Evolutionary conservation across 768 basidiomycete species (phyloP).

Genomic region (Termitomyces sp.): DNA sequence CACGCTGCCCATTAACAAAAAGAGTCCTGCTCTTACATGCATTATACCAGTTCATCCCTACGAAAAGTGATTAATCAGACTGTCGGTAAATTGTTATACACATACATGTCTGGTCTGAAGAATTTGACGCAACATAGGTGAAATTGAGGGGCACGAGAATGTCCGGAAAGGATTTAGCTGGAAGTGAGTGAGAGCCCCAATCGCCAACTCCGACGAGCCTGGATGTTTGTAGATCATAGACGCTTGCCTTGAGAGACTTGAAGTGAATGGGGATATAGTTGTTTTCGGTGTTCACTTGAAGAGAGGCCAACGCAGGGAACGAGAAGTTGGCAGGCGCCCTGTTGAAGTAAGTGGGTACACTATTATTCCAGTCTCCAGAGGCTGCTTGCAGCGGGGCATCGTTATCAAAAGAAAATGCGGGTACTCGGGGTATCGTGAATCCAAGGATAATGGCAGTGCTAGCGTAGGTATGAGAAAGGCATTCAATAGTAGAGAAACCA

Average conservation of each 20-base stretch:
- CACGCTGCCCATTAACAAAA: conserved; percentile 44
- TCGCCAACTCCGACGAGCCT: conserved; percentile 65
- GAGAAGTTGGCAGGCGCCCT: conserved; percentile 84
- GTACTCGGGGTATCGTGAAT: conserved; percentile 81
- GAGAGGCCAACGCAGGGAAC: conserved; percentile 70
- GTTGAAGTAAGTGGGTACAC: conserved; percentile 59
- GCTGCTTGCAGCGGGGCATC: conserved; percentile 53
- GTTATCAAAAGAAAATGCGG: conserved; percentile 58
- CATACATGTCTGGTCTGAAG: conserved; percentile 77
- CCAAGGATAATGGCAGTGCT: conserved; percentile 68
- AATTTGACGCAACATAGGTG: conserved; percentile 74
- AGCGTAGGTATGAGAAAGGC: conserved; percentile 1
- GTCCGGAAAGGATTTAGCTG: conserved; percentile 59
- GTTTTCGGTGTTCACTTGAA: conserved; percentile 69
- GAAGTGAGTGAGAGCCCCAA: conserved; percentile 50
- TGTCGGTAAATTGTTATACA: neutral
- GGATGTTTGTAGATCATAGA: conserved; percentile 66
- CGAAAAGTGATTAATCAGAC: neutral
- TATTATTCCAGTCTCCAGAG: conserved; percentile 48
- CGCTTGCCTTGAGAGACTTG: conserved; percentile 54
- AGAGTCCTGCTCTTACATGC: conserved; percentile 61
- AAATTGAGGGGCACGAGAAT: conserved; percentile 78
- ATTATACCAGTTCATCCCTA: conserved; percentile 73
- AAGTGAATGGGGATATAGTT: conserved; percentile 80
- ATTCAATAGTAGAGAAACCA: neutral